Evolutionary conservation across 2,329 filamentous ascomycete genomes (phyloP), one percentile per base, ranked within the genome.

Genomic region (Fusarium coicis): DNA sequence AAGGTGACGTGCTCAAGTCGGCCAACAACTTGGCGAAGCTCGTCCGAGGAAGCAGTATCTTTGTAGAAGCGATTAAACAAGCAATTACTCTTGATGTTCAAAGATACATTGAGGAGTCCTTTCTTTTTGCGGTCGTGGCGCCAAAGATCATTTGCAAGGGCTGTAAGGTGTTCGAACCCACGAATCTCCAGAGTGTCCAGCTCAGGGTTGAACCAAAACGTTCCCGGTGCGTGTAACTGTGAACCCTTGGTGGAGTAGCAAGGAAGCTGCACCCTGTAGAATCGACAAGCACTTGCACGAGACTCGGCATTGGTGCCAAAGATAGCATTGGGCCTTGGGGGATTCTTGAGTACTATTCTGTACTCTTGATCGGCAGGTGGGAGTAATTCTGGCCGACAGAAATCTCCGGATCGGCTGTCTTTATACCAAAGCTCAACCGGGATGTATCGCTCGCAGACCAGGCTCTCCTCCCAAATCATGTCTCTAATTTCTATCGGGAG

Each of bases 361-460:
- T 23, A n/a, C 28, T 49, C 7, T 32, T 12, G 15, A n/a, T 23
- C 4, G 21, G 5, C 2, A 14, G 28, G 15, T 32, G 21, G 3
- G 19, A 9, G 3, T 12, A 11, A 2, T 18, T 7, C 15, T 4
- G 9, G 15, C 11, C 21, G 21, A n/a, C 7, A 18, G 46, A 32
- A 32, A n/a, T 9, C 11, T 7, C 46, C 28, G n/a, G 3, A 9
- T 32, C 3, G 2, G 7, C 1, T 5, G 21, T 5, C 15, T 16
- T 1, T 4, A 21, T 10, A 3, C 46, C 46, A n/a, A 49, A 49
- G 28, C 15, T 49, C 21, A 32, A 49, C 28, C 21, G 10, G 3
- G 15, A 49, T 32, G 18, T 49, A 49, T 18, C 28, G 46, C 15
- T 49, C 28, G 10, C 46, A 32, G 28, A n/a, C 10, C 10, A 49